Conservation (phyloP, 164 flowering plant genomes). For the Chimonanthus salicifolius region DNA sequence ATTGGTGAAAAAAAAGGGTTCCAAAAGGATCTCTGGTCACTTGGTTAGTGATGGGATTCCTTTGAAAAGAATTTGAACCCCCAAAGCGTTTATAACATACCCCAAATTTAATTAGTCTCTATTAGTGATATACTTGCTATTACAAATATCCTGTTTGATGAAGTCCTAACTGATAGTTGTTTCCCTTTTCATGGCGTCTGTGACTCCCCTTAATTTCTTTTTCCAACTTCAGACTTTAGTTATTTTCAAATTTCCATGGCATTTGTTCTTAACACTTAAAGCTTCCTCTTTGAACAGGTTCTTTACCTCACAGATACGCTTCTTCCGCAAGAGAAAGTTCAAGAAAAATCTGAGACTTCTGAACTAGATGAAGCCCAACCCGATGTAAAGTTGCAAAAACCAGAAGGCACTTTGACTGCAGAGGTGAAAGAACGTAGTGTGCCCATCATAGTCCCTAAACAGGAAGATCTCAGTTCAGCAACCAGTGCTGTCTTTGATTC, state of each 20-base stretch:
- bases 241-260: not conserved
- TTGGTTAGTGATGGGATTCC: not conserved
- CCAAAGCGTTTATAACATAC: not conserved
- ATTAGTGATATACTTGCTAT: not conserved
- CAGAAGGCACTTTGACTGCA: constrained; percentile 22
- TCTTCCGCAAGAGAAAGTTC: constrained; percentile 30
- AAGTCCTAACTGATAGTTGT: too few species aligned
- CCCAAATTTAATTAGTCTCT: not conserved
- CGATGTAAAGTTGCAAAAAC: constrained; percentile 18
- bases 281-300: constrained; percentile 30
- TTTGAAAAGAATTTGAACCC: not conserved
- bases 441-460: constrained; percentile 31
- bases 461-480: constrained; percentile 45
- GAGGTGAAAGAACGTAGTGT: constrained; percentile 26
- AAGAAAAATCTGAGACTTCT: constrained; percentile 18
- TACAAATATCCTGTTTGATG: not conserved
- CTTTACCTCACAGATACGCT: constrained; percentile 40
- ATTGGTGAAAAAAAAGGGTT: not conserved
- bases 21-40: not conserved
- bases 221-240: not conserved
- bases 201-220: not conserved
- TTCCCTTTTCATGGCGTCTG: not conserved
- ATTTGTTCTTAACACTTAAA: not conserved
- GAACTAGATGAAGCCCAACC: constrained; percentile 14
- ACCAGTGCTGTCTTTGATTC: constrained; percentile 57